phyloP scores from a whole-genome alignment of 1,284 basidiomycete species.

The Phylloboletellus chloephorus region DNA sequence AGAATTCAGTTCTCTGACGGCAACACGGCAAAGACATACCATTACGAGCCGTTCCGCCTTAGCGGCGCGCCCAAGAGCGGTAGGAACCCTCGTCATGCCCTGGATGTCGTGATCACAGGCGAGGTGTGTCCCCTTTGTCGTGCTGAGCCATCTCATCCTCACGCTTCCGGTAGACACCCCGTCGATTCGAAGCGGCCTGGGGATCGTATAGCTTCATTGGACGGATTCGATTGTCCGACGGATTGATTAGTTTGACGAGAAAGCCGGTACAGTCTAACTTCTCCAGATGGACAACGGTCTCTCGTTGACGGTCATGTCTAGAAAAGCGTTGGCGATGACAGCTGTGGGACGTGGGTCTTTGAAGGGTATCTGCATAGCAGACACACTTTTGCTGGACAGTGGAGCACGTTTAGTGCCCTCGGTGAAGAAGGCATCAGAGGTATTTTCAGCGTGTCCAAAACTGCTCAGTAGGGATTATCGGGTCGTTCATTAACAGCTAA shows the following conservation, averaged over 20 bases:
- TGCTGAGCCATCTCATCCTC: slow-evolving; percentile 19
- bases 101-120: slow-evolving; percentile 35
- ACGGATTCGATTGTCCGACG: slow-evolving; percentile 47
- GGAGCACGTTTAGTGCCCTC: slow-evolving; percentile 19
- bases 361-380: slow-evolving; percentile 29
- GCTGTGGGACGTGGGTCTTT: slow-evolving; percentile 32
- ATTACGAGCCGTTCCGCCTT: slow-evolving; percentile 33
- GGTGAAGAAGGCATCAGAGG: slow-evolving; percentile 37
- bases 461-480: slow-evolving; percentile 27
- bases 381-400: slow-evolving; percentile 28
- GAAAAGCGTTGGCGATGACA: slow-evolving; percentile 28
- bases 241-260: slow-evolving; percentile 41
- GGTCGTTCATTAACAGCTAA: slow-evolving; percentile 26
- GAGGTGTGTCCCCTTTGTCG: slow-evolving; percentile 26
- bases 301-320: slow-evolving; percentile 11
- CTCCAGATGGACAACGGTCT: neutral
- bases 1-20: slow-evolving; percentile 30
- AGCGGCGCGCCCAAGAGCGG: slow-evolving; percentile 24
- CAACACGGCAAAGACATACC: slow-evolving; percentile 22
- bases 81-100: slow-evolving; percentile 27
- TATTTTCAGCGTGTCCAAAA: slow-evolving; percentile 52
- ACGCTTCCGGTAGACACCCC: slow-evolving; percentile 31
- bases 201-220: slow-evolving; percentile 40
- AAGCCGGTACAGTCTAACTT: slow-evolving; percentile 27
- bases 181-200: slow-evolving; percentile 31